Evolutionary conservation across 495 filamentous ascomycete genomes (phyloP).

Genomic region (Saxophila tyrrhenica): DNA sequence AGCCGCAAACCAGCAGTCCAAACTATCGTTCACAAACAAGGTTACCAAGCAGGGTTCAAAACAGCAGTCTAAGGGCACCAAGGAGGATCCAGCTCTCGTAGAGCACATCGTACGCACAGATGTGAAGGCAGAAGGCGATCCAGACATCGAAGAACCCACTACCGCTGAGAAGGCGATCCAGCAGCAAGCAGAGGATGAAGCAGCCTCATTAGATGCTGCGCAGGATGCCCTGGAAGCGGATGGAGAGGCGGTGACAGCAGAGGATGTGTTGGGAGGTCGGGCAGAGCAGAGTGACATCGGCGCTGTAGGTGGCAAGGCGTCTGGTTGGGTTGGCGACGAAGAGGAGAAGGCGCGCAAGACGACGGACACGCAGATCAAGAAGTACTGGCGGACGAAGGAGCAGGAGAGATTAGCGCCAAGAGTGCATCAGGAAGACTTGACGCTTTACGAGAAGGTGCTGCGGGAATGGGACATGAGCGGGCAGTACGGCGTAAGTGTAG

Average conservation of each 20-base stretch:
- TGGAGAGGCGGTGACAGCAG: slow-evolving; percentile 12
- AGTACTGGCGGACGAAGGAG: slow-evolving; percentile 65
- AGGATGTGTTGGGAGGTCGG: slow-evolving; percentile 18
- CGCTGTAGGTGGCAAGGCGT: slow-evolving; percentile 22
- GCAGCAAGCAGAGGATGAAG: slow-evolving; percentile 25
- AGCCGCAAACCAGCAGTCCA: slow-evolving; percentile 46
- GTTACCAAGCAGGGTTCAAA: slow-evolving; percentile 56
- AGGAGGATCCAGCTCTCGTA: slow-evolving; percentile 36
- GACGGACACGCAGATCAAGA: slow-evolving; percentile 49
- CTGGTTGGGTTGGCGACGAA: slow-evolving; percentile 36
- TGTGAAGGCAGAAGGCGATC: slow-evolving; percentile 26
- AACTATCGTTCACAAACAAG: slow-evolving; percentile 62
- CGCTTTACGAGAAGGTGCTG: slow-evolving; percentile 69
- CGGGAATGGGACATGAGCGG: slow-evolving; percentile 78
- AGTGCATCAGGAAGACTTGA: slow-evolving; percentile 64
- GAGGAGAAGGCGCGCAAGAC: slow-evolving; percentile 50
- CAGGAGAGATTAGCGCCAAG: slow-evolving; percentile 42
- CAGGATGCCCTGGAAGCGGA: background rate
- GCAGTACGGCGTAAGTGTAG: slow-evolving; percentile 71
- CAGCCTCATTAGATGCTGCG: slow-evolving; percentile 4
- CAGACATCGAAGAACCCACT: slow-evolving; percentile 30
- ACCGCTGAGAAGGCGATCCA: slow-evolving; percentile 40
- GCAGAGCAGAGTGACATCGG: slow-evolving; percentile 15
- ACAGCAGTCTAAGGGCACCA: slow-evolving; percentile 27
- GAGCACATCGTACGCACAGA: slow-evolving; percentile 26